A percentile compares a stretch with the other conserved stretches of the same genome.
These are phyloP conservation scores for Rosellinia necatrix DNA, from an alignment of 2,329 filamentous ascomycete species.

Conservation along the genomic window DNA sequence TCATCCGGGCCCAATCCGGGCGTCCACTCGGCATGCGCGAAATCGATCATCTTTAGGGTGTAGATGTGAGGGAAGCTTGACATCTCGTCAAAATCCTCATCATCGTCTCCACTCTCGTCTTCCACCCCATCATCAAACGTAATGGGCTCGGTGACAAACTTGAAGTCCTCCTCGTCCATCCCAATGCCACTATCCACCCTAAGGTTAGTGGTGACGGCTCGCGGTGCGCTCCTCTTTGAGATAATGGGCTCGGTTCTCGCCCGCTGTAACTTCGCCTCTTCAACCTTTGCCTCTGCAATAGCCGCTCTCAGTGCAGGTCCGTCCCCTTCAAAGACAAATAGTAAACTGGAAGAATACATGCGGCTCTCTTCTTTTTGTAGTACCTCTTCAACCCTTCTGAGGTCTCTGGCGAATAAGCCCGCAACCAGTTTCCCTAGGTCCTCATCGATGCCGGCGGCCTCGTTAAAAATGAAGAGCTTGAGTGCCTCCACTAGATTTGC, in stretches of 20 bases:
- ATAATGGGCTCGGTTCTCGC: constrained; percentile 44
- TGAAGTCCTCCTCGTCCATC: constrained; percentile 52
- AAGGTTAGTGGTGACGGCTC: constrained; percentile 41
- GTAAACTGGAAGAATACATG: constrained; percentile 67
- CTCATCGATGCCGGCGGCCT: constrained; percentile 61
- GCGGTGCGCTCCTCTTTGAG: constrained; percentile 33
- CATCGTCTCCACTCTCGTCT: constrained; percentile 51
- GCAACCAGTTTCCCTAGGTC: constrained; percentile 62
- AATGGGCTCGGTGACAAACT: constrained; percentile 21
- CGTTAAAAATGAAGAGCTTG: constrained; percentile 62
- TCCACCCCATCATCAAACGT: constrained; percentile 30
- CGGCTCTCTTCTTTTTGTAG: constrained; percentile 62
- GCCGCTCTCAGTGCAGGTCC: constrained; percentile 57
- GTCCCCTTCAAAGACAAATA: constrained; percentile 69
- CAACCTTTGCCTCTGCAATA: constrained; percentile 58
- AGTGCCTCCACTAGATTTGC: constrained; percentile 61
- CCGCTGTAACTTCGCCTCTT: constrained; percentile 9
- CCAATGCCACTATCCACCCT: constrained; percentile 62
- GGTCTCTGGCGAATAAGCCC: constrained; percentile 57
- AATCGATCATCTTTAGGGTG: constrained; percentile 89
- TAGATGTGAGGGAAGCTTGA: constrained; percentile 62
- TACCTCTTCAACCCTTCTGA: constrained; percentile 57
- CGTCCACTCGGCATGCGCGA: constrained; percentile 88
- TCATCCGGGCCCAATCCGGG: constrained; percentile 84
- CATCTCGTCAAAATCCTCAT: constrained; percentile 60